Evolutionary conservation across 148 eudicot genomes (phyloP).

Genomic region (Hydrangea macrophylla): DNA sequence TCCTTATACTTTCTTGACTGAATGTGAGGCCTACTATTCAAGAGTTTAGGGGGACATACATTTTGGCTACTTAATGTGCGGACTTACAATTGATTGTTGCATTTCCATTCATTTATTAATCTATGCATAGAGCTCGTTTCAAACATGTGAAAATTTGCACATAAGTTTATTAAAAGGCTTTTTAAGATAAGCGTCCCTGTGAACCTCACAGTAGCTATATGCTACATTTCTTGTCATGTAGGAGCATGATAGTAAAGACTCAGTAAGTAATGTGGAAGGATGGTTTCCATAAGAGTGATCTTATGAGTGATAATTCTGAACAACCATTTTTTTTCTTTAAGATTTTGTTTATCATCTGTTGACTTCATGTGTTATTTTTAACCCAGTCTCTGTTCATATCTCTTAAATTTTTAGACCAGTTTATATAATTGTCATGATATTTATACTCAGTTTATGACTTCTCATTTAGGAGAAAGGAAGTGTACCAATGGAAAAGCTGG

Average conservation of each 20-base stretch:
- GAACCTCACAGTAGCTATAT: neutral
- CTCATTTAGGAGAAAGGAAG: slow-evolving; percentile 31
- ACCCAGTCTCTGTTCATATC: neutral
- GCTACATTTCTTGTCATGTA: neutral
- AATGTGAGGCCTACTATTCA: neutral
- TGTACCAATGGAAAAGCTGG: slow-evolving; percentile 31
- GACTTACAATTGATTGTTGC: neutral
- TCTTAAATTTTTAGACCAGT: neutral
- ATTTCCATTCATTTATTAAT: neutral
- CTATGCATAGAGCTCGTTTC: neutral
- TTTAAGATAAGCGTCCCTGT: neutral
- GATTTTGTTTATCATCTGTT: neutral
- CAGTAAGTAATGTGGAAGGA: neutral
- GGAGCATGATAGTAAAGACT: neutral
- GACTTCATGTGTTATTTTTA: neutral
- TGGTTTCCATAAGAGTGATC: neutral
- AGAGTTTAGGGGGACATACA: too few relatives aligned
- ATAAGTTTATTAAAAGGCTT: too few relatives aligned
- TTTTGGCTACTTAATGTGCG: too few relatives aligned
- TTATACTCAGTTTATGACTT: neutral
- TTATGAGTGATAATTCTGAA: neutral
- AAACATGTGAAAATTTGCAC: neutral
- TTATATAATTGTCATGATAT: neutral
- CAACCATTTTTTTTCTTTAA: neutral
- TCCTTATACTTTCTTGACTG: neutral